These are phyloP conservation scores for Rhexocercosporidium sp. DNA, from an alignment of 2,329 filamentous ascomycete species.

Conservation along the genomic window DNA sequence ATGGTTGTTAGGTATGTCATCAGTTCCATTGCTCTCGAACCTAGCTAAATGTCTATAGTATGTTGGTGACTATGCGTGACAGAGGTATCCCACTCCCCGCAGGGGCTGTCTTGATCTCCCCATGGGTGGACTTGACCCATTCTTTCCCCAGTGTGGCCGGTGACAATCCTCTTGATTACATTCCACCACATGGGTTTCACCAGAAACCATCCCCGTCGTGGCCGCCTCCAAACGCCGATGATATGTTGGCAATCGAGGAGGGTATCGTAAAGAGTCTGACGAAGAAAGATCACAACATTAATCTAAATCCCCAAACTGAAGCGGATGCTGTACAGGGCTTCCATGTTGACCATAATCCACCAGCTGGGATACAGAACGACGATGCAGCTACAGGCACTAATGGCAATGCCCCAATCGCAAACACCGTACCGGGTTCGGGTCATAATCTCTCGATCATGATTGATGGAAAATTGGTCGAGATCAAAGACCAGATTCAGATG, in stretches of 20 bases:
- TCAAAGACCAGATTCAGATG: conserved; percentile 93
- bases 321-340: conserved; percentile 46
- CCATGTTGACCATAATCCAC: conserved; percentile 37
- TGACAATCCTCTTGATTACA: conserved; percentile 80
- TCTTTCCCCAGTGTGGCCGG: conserved; percentile 89
- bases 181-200: conserved; percentile 85
- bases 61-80: conserved; percentile 83
- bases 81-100: conserved; percentile 84
- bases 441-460: conserved; percentile 68
- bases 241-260: conserved; percentile 57
- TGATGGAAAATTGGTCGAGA: conserved; percentile 70
- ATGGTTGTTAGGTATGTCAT: conserved; percentile 71
- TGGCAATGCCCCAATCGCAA: conserved; percentile 33
- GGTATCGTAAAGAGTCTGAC: conserved; percentile 57
- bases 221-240: conserved; percentile 87
- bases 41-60: conserved; percentile 43
- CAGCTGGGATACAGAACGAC: conserved; percentile 38
- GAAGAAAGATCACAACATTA: conserved; percentile 44
- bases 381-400: conserved; percentile 42
- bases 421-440: conserved; percentile 41
- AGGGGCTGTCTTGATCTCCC: conserved; percentile 87
- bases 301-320: conserved; percentile 41
- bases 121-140: conserved; percentile 95
- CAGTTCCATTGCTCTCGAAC: background rate
- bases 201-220: conserved; percentile 89